A percentile compares a stretch with the other conserved stretches of the same genome.
These are phyloP conservation scores for Pestalotiopsis sp. DNA, from an alignment of 2,329 filamentous ascomycete genomes.

Conservation along the genomic window DNA sequence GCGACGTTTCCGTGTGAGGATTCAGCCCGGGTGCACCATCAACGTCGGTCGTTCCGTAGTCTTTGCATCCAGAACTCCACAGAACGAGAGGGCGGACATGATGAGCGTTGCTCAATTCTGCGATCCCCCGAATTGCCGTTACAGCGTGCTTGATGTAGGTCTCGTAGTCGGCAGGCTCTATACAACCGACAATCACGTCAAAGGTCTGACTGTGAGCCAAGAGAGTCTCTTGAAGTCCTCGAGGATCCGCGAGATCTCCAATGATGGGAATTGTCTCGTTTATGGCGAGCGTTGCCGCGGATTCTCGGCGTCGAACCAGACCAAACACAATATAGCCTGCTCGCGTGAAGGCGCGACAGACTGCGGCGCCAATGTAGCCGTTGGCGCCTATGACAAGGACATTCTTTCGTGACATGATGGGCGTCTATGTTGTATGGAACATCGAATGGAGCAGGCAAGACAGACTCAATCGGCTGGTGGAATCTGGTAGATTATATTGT, in stretches of 20 bases:
- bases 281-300: slow-evolving; percentile 29
- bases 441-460: neutral
- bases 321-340: slow-evolving; percentile 49
- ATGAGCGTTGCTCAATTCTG: slow-evolving; percentile 31
- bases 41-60: slow-evolving; percentile 42
- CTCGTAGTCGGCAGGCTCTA: slow-evolving; percentile 43
- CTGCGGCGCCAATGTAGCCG: slow-evolving; percentile 49
- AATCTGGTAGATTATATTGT: neutral
- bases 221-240: slow-evolving; percentile 28
- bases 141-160: slow-evolving; percentile 40
- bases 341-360: slow-evolving; percentile 45
- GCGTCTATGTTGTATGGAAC: neutral
- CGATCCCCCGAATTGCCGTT: slow-evolving; percentile 35
- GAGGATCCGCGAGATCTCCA: slow-evolving; percentile 37
- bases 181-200: slow-evolving; percentile 45
- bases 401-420: slow-evolving; percentile 6
- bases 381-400: slow-evolving; percentile 52
- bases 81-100: slow-evolving; percentile 44
- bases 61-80: slow-evolving; percentile 51
- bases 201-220: slow-evolving; percentile 31
- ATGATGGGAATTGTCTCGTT: slow-evolving; percentile 44
- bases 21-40: slow-evolving; percentile 36
- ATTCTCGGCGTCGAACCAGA: slow-evolving; percentile 39
- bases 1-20: slow-evolving; percentile 46
- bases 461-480: neutral